phyloP scores from a whole-genome alignment of 306 rosid species.

The Rosa chinensis region DNA sequence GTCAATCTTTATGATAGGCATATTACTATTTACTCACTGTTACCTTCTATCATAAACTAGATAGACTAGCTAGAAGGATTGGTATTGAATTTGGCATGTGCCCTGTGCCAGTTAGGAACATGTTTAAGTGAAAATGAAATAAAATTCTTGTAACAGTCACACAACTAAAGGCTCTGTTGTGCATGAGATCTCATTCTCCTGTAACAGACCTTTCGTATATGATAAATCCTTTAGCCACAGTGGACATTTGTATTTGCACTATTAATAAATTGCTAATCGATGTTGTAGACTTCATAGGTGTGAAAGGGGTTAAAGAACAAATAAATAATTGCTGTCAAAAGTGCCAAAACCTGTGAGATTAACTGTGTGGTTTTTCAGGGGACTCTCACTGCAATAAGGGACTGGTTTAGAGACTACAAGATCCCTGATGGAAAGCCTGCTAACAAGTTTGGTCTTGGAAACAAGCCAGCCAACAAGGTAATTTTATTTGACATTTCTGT shows the following conservation, averaged over 20 bases:
- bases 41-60: not conserved
- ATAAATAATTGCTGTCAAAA: not conserved
- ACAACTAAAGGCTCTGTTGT: not conserved
- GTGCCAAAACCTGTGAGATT: slow-evolving; percentile 12
- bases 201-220: not conserved
- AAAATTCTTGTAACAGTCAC: not conserved
- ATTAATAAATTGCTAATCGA: not conserved
- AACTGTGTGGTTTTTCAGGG: slow-evolving; percentile 55
- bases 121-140: not conserved
- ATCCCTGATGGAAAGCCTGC: slow-evolving; percentile 98
- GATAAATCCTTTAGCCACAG: not conserved
- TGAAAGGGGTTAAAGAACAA: not conserved
- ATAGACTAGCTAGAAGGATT: not conserved
- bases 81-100: not conserved
- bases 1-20: not conserved
- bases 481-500: slow-evolving; percentile 3
- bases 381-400: slow-evolving; percentile 83
- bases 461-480: slow-evolving; percentile 86
- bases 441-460: slow-evolving; percentile 90
- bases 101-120: not conserved
- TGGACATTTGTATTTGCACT: not conserved
- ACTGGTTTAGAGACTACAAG: slow-evolving; percentile 98
- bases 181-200: not conserved
- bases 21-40: not conserved
- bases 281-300: not conserved